Evolutionary conservation across 1,284 basidiomycete genomes (phyloP), one percentile per base, ranked within the genome.

Genomic region (Austroboletus niveus): DNA sequence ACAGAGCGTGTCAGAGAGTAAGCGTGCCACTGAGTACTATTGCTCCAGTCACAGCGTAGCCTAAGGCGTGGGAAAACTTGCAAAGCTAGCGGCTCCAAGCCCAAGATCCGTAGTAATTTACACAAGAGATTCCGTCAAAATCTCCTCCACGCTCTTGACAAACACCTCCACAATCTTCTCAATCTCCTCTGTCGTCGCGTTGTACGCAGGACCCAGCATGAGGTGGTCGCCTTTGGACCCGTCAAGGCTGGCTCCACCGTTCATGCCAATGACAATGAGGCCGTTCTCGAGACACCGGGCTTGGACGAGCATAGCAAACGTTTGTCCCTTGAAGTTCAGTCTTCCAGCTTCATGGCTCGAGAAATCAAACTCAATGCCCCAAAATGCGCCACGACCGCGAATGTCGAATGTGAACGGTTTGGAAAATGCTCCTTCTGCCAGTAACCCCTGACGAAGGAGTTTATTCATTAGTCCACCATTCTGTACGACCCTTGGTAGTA

Each of bases 321-420:
- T 61, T 41, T 75, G 49, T 7, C 75, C 77, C 57, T 76, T 75
- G 57, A 87, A 76, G 55, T 83, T 72, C n/a, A 80, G 55, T 27
- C 61, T 60, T 27, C 63, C 52, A 9, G 73, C 75, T 53, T 75
- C 73, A 10, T 68, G 65, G 8, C 60, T 65, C 11, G 69, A 70
- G 60, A 86, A 84, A 61, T 89, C 87, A 59, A 92, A 91, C 66
- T 94, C 92, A 53, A 94, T 72, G 12, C 76, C 87, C 83, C 86
- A 92, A 74, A 93, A 92, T 30, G 83, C 79, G 11, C 92, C 92
- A 24, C 81, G 81, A 17, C 92, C 89, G 42, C 90, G 80, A 52
- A 90, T 79, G 66, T 92, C 84, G 64, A 86, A 89, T 5, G 79
- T 76, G 63, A 79, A 87, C 2, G 85, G 85, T 34, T 79, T 78